These are phyloP conservation scores for Sarocladium oryzae DNA, from an alignment of 2,329 filamentous ascomycete genomes.

Conservation along the genomic window DNA sequence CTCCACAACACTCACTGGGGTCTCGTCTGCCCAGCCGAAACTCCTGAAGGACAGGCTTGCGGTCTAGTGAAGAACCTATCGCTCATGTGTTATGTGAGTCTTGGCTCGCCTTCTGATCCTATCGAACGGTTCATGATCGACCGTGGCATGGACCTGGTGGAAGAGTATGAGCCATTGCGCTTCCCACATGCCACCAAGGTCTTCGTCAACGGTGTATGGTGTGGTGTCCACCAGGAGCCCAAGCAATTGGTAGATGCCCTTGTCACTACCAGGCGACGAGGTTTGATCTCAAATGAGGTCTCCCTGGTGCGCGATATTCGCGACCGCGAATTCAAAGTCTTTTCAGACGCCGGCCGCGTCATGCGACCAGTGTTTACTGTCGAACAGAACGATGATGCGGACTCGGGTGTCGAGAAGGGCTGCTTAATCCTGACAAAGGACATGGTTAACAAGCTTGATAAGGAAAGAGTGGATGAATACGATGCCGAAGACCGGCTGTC, in stretches of 20 bases:
- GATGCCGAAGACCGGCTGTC: constrained; percentile 63
- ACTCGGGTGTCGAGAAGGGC: constrained; percentile 53
- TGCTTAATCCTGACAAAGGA: constrained; percentile 77
- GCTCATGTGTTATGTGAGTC: constrained; percentile 96
- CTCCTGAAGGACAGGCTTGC: constrained; percentile 96
- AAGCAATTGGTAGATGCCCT: constrained; percentile 77
- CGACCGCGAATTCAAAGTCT: constrained; percentile 96
- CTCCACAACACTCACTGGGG: constrained; percentile 99
- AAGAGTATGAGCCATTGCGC: constrained; percentile 85
- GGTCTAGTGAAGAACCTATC: constrained; percentile 97
- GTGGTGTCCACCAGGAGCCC: constrained; percentile 87
- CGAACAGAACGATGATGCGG: constrained; percentile 74
- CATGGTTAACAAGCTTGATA: constrained; percentile 67
- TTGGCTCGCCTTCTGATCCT: constrained; percentile 84
- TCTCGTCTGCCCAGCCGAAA: constrained; percentile 92
- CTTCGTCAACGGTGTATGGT: constrained; percentile 97
- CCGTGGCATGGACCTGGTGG: constrained; percentile 90
- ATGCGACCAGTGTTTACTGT: constrained; percentile 92
- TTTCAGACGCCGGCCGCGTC: constrained; percentile 92
- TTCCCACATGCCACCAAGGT: constrained; percentile 95
- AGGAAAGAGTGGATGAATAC: constrained; percentile 61
- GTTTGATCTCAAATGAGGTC: constrained; percentile 84
- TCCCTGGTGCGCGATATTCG: constrained; percentile 94
- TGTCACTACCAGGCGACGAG: constrained; percentile 68
- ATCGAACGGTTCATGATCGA: constrained; percentile 95